Base-by-base conservation (phyloP, 352 stramenopile species). In the Pythium insidiosum region DNA sequence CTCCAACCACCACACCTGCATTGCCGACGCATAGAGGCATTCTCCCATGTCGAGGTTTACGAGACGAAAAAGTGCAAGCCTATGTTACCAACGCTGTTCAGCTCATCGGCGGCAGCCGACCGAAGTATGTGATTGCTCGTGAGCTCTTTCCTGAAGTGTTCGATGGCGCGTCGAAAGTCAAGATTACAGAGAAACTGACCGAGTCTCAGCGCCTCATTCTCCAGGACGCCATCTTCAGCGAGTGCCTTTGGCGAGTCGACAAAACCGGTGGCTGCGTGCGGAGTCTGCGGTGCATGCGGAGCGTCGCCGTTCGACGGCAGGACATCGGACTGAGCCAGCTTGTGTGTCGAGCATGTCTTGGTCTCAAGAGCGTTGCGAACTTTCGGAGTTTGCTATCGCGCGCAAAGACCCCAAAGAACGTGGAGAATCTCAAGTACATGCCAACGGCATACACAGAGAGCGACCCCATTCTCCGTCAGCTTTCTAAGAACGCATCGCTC, bases 341-440 rank as follows among this genome's bases (percentile, higher is more conserved):
- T 4, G 68, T 79, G 0, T 91, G 79, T 40, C 65, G 70, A n/a
- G 68, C 72, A 5, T 91, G 79, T 21, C 69, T 67, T 7, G 66
- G 83, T 35, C 37, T 91, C 9, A 81, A 77, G 28, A 65, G 62
- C 21, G 65, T 84, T 18, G 63, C 75, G 1, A 91, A 85, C 45
- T 88, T 89, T 42, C 79, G 79, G 19, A 89, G 76, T 28, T 63
- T 88, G 30, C 52, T 89, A 9, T 85, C 73, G 33, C 73, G 76
- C 35, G 83, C 79, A 5, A 85, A 83, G 29, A 43, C 64, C 23
- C 68, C 73, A 0, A 84, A 79, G 47, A 83, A 87, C 18, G 56
- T 84, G 2, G 76, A 84, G 36, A 91, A 91, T 25, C 69, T 91
- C 50, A 87, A 87, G 48, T 91, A 73, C 39, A 57, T 86, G 38